Evolutionary conservation across 1,284 basidiomycete genomes (phyloP).

Genomic region (Malassezia obtusa): DNA sequence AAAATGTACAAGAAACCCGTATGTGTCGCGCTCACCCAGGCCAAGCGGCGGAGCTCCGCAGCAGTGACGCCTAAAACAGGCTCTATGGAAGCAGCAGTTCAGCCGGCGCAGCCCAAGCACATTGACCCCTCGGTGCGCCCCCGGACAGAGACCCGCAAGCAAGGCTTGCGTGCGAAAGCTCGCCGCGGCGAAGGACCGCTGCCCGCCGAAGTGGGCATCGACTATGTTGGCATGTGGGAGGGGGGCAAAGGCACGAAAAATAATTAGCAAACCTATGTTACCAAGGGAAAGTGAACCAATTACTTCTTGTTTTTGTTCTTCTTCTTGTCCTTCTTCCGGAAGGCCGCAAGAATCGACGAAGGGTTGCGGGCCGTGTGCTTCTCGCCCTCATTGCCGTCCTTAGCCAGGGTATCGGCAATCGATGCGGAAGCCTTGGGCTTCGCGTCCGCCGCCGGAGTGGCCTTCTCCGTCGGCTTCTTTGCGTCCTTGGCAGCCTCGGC

Average conservation of each 20-base stretch:
- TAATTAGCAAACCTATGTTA: neutral
- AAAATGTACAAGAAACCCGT: constrained; percentile 17
- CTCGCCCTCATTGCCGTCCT: neutral
- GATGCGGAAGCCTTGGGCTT: neutral
- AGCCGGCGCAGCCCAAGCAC: neutral
- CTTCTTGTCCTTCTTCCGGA: neutral
- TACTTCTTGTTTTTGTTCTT: neutral
- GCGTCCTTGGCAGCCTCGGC: neutral
- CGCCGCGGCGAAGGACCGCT: constrained; percentile 13
- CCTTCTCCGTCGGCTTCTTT: neutral
- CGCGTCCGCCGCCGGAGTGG: no score
- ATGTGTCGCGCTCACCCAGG: neutral
- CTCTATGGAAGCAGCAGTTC: no score
- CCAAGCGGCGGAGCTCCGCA: constrained; percentile 1
- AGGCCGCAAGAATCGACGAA: neutral
- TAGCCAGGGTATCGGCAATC: neutral
- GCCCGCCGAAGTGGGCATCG: constrained; percentile 15
- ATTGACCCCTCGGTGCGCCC: neutral
- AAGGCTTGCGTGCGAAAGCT: constrained; percentile 1
- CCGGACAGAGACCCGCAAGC: neutral
- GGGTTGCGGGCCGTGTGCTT: neutral
- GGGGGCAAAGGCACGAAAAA: neutral
- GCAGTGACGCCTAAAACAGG: neutral
- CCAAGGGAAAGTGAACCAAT: neutral
- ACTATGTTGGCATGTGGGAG: constrained; percentile 14